Percentiles rank a stretch among this genome's conserved stretches.
phyloP scores from a whole-genome alignment of 805 yeast species.

The Yamadazyma sp. region DNA sequence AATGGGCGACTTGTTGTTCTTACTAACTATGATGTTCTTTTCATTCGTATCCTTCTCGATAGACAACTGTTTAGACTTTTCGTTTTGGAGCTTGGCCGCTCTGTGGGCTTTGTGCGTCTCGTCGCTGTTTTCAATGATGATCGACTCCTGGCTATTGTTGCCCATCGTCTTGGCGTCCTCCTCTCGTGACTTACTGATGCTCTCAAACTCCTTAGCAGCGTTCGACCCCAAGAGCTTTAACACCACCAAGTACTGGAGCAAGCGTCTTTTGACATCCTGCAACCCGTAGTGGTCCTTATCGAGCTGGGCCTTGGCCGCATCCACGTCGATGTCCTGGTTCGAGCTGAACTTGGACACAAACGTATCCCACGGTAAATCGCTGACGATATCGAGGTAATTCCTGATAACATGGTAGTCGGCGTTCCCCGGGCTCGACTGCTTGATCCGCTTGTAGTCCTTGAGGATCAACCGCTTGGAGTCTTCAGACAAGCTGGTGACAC shows the following conservation, averaged over 20 bases:
- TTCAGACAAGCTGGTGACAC: slow-evolving; percentile 29
- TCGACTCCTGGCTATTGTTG: slow-evolving; percentile 6
- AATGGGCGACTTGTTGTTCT: slow-evolving; percentile 63
- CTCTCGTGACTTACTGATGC: slow-evolving; percentile 10
- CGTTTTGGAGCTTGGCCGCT: slow-evolving; percentile 21
- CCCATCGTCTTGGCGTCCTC: slow-evolving; percentile 12
- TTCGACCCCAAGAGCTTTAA: slow-evolving; percentile 54
- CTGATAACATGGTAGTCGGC: slow-evolving; percentile 65
- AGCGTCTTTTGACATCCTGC: slow-evolving; percentile 56
- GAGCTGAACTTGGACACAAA: slow-evolving; percentile 29
- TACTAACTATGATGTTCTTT: slow-evolving; percentile 21
- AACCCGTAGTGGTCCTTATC: slow-evolving; percentile 46
- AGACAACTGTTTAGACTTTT: slow-evolving; percentile 18
- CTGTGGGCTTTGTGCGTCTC: slow-evolving; percentile 29
- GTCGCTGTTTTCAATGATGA: slow-evolving; percentile 37
- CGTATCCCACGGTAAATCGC: slow-evolving; percentile 63
- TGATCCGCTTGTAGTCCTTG: slow-evolving; percentile 56
- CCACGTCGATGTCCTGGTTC: slow-evolving; percentile 51
- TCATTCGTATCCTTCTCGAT: slow-evolving; percentile 9
- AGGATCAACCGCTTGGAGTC: slow-evolving; percentile 41
- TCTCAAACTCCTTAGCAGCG: slow-evolving; percentile 28
- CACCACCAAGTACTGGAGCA: slow-evolving; percentile 78
- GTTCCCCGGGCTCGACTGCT: slow-evolving; percentile 45
- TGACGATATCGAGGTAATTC: slow-evolving; percentile 61
- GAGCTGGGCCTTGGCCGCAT: slow-evolving; percentile 36